These are phyloP conservation scores for Musa troglodytarum DNA, from an alignment of 176 grass and related monocot species.

Conservation along the genomic window DNA sequence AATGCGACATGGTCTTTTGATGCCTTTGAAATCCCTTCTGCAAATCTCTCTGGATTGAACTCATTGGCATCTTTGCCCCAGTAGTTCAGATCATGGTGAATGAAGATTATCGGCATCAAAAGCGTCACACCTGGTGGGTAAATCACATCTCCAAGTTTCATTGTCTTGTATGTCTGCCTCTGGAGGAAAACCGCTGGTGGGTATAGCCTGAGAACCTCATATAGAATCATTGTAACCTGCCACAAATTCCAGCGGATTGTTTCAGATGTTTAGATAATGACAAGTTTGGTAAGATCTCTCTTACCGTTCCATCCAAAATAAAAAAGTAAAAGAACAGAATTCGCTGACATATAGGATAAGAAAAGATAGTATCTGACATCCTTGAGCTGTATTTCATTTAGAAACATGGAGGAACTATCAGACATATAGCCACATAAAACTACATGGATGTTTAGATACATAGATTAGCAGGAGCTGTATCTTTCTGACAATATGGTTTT, in stretches of 20 bases:
- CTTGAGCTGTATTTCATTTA: too few relatives aligned
- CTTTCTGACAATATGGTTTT: too few relatives aligned
- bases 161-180: conserved; percentile 25
- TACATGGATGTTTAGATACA: too few relatives aligned
- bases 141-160: conserved; percentile 39
- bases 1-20: conserved; percentile 30
- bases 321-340: too few relatives aligned
- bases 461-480: too few relatives aligned
- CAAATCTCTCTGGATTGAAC: conserved; percentile 59
- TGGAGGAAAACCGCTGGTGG: conserved; percentile 26
- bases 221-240: conserved; percentile 63
- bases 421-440: too few relatives aligned
- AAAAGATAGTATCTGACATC: too few relatives aligned
- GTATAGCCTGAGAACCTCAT: conserved; percentile 65
- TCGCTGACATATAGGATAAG: too few relatives aligned
- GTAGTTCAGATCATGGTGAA: conserved; percentile 48
- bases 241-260: not conserved
- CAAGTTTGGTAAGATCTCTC: too few relatives aligned
- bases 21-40: conserved; percentile 45
- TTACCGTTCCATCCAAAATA: too few relatives aligned
- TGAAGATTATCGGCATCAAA: conserved; percentile 12
- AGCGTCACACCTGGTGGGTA: conserved; percentile 42
- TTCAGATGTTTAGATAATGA: not conserved
- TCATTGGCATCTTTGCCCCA: conserved; percentile 47
- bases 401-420: too few relatives aligned